phyloP scores from a whole-genome alignment of 495 filamentous ascomycete species.

The Penicillium simplicissimum region DNA sequence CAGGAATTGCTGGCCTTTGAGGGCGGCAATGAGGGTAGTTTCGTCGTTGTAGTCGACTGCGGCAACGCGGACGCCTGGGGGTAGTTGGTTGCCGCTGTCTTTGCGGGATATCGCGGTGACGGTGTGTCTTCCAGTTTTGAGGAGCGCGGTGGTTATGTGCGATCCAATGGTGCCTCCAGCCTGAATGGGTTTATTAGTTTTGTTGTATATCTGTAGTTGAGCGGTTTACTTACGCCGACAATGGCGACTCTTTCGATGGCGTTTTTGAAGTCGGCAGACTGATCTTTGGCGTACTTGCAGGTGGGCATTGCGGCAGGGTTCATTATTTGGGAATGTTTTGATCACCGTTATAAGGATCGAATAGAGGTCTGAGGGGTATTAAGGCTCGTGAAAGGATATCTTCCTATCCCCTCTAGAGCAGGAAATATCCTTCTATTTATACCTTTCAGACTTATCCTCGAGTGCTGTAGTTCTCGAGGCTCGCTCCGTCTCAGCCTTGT shows the following conservation, averaged over 20 bases:
- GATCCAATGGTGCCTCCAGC: slow-evolving; percentile 61
- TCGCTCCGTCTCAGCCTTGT: not conserved
- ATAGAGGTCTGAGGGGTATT: not conserved
- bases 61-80: slow-evolving; percentile 44
- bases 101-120: slow-evolving; percentile 57
- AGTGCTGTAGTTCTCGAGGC: not conserved
- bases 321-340: slow-evolving; percentile 3
- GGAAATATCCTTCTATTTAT: not conserved
- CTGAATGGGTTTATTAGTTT: slow-evolving; percentile 36
- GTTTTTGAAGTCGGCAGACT: slow-evolving; percentile 43
- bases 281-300: slow-evolving; percentile 40
- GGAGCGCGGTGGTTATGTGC: slow-evolving; percentile 49
- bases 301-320: slow-evolving; percentile 31
- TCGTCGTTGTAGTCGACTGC: slow-evolving; percentile 52
- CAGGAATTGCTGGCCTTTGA: slow-evolving; percentile 57
- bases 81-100: slow-evolving; percentile 44
- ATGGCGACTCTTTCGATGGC: slow-evolving; percentile 49
- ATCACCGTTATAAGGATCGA: not conserved
- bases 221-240: slow-evolving; percentile 43
- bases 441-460: not conserved
- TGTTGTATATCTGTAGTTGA: slow-evolving; percentile 6
- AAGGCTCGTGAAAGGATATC: not conserved
- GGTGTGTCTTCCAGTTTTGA: slow-evolving; percentile 52
- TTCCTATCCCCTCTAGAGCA: not conserved
- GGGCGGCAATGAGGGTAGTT: slow-evolving; percentile 45